Conservation (phyloP, 139 green algal species). For the Yamagishiella unicocca region DNA sequence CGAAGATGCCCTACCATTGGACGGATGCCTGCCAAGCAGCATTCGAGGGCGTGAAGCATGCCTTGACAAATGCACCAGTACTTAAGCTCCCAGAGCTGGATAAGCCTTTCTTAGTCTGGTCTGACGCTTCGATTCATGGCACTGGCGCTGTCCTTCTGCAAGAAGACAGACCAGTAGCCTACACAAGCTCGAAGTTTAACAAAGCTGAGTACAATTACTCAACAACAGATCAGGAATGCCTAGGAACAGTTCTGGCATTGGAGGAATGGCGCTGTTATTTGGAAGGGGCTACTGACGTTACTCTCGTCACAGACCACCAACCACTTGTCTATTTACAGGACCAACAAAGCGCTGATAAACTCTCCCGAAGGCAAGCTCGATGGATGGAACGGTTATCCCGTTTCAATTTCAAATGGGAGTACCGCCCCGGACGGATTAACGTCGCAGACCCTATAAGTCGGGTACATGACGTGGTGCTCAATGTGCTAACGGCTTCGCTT, state of each 20-base stretch:
- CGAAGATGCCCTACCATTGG: neutral
- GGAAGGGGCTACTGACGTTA: constrained; percentile 5
- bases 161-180: constrained; percentile 17
- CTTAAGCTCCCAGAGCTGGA: constrained; percentile 39
- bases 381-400: constrained; percentile 54
- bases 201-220: constrained; percentile 63
- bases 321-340: constrained; percentile 20
- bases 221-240: constrained; percentile 63
- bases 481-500: neutral
- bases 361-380: constrained; percentile 51
- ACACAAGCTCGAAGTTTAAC: neutral
- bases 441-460: constrained; percentile 56
- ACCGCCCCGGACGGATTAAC: constrained; percentile 55
- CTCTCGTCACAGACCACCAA: constrained; percentile 62
- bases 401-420: constrained; percentile 51
- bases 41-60: constrained; percentile 43
- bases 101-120: constrained; percentile 45
- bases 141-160: constrained; percentile 60
- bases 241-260: constrained; percentile 54
- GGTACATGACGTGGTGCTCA: neutral
- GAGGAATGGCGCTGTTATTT: constrained; percentile 67
- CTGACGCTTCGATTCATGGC: constrained; percentile 62
- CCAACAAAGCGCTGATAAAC: neutral
- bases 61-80: constrained; percentile 43
- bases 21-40: neutral